These are phyloP conservation scores for Tetrapisispora arboricola DNA, from an alignment of 805 yeast species.

Conservation along the genomic window DNA sequence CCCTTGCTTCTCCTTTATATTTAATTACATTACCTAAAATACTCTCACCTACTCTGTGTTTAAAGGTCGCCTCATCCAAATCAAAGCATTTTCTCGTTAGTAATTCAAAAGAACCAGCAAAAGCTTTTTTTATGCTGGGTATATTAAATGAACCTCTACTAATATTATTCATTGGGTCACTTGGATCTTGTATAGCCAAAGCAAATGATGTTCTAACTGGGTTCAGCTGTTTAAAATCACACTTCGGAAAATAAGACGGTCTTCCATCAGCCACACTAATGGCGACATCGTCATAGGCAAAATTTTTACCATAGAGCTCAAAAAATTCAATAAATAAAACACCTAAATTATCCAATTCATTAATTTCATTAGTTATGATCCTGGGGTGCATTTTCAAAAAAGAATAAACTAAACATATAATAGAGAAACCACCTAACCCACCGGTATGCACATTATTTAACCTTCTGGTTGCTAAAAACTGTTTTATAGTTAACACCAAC, in stretches of 20 bases:
- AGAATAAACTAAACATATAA: slow-evolving; percentile 76
- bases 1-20: slow-evolving; percentile 63
- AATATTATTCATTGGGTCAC: slow-evolving; percentile 72
- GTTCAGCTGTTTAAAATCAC: slow-evolving; percentile 41
- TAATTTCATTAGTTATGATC: slow-evolving; percentile 52
- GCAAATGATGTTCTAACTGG: slow-evolving; percentile 46
- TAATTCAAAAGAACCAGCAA: slow-evolving; percentile 79
- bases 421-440: slow-evolving; percentile 89
- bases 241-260: slow-evolving; percentile 50
- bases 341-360: slow-evolving; percentile 69
- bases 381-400: slow-evolving; percentile 75
- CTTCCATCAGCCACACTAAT: slow-evolving; percentile 50
- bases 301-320: slow-evolving; percentile 82
- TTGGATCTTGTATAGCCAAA: slow-evolving; percentile 80
- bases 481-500: slow-evolving; percentile 72
- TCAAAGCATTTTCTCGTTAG: slow-evolving; percentile 67
- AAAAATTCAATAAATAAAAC: slow-evolving; percentile 82
- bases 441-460: slow-evolving; percentile 85
- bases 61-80: slow-evolving; percentile 54
- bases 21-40: slow-evolving; percentile 72
- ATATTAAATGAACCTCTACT: slow-evolving; percentile 78
- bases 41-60: slow-evolving; percentile 57
- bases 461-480: slow-evolving; percentile 66
- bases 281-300: slow-evolving; percentile 73
- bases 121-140: slow-evolving; percentile 70